Conservation (phyloP, 2,329 filamentous ascomycete species). For the Paecilomyces fulvus region DNA sequence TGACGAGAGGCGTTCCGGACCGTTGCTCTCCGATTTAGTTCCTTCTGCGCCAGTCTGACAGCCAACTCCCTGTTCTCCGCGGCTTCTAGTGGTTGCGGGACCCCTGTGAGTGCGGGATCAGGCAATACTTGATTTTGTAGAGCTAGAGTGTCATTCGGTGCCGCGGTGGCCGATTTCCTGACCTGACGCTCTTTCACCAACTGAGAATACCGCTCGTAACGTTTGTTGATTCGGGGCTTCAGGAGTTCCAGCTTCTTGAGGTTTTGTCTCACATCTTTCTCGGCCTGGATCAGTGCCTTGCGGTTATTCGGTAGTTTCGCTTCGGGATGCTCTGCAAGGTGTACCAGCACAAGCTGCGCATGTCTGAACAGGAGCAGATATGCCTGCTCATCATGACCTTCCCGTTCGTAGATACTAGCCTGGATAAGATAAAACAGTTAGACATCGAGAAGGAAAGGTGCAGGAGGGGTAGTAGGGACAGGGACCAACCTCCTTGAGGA, state of each 20-base stretch:
- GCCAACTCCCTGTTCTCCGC: constrained; percentile 66
- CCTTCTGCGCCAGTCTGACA: constrained; percentile 64
- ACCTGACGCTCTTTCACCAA: constrained; percentile 39
- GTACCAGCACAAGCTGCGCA: constrained; percentile 70
- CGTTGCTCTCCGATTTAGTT: constrained; percentile 60
- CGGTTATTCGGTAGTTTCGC: constrained; percentile 55
- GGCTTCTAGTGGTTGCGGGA: constrained; percentile 57
- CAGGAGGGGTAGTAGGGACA: not conserved
- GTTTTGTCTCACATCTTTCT: constrained; percentile 55
- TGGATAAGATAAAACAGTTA: constrained; percentile 28
- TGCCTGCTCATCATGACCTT: constrained; percentile 78
- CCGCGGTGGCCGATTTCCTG: constrained; percentile 21
- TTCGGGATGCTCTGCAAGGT: constrained; percentile 68
- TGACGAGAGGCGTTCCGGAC: constrained; percentile 50
- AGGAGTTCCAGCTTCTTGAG: constrained; percentile 66
- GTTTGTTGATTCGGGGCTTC: constrained; percentile 66
- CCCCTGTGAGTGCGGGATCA: constrained; percentile 55
- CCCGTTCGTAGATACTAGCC: constrained; percentile 76
- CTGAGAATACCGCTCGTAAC: constrained; percentile 60
- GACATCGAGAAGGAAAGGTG: not conserved
- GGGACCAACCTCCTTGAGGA: constrained; percentile 69
- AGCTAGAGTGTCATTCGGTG: constrained; percentile 4
- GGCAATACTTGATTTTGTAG: constrained; percentile 11
- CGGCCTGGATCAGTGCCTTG: constrained; percentile 46
- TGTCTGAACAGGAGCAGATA: constrained; percentile 90